Conservation (phyloP, 495 filamentous ascomycete species). For the Lasiosphaeria miniovina region DNA sequence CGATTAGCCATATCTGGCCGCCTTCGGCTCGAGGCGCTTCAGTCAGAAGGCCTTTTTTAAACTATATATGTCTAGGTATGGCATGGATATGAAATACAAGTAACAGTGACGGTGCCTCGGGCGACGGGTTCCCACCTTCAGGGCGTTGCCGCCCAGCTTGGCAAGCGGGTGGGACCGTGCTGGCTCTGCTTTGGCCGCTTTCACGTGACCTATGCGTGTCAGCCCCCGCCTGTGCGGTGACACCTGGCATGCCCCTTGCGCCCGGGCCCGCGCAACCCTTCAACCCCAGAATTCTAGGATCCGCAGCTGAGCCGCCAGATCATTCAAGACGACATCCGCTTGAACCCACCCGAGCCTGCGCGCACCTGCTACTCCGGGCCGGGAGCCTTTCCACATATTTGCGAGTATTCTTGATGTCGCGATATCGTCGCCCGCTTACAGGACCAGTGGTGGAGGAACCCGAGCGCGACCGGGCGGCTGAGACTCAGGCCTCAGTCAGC, state of each 20-base stretch:
- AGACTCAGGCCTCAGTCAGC: neutral
- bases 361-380: neutral
- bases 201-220: constrained; percentile 18
- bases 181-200: neutral
- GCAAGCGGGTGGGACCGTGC: neutral
- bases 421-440: constrained; percentile 3
- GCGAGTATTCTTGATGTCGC: constrained; percentile 19
- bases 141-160: constrained; percentile 5
- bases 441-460: constrained; percentile 25
- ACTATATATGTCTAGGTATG: no score
- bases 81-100: no score
- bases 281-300: constrained; percentile 16
- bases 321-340: neutral
- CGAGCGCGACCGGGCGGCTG: constrained; percentile 15
- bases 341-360: neutral
- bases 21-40: no score
- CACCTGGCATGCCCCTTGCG: constrained; percentile 4
- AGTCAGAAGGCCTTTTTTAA: no score
- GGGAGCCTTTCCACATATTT: neutral
- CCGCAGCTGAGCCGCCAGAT: neutral
- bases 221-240: constrained; percentile 14
- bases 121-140: neutral
- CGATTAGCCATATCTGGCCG: no score
- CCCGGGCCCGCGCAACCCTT: neutral
- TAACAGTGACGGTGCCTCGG: neutral